These are phyloP conservation scores for Parmales sp. DNA, from an alignment of 108 stramenopile genomes.

Conservation along the genomic window DNA sequence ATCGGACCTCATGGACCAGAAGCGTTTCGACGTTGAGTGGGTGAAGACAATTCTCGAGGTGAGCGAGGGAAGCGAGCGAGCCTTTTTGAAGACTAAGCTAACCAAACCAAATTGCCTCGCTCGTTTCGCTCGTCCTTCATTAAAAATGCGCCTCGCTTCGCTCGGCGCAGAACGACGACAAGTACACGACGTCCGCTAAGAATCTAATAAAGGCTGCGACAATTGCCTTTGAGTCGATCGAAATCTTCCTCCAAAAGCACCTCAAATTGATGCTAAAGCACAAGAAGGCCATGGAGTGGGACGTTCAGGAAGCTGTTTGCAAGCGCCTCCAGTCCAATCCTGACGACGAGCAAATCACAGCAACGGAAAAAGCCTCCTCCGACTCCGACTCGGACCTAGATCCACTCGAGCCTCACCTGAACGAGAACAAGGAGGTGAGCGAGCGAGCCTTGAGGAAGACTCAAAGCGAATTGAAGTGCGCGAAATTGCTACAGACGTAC, in stretches of 20 bases:
- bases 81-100: too few species aligned
- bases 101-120: too few species aligned
- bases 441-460: too few species aligned
- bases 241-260: not conserved
- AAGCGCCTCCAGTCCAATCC: not conserved
- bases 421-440: too few species aligned
- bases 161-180: not conserved
- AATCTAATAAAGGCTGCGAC: not conserved
- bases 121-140: not conserved
- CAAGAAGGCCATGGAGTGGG: not conserved
- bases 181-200: not conserved
- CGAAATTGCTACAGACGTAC: too few species aligned
- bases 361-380: not conserved
- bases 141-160: not conserved
- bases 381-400: too few species aligned
- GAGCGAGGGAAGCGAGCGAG: too few species aligned
- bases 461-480: too few species aligned
- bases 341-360: not conserved
- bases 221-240: not conserved
- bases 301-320: not conserved
- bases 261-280: not conserved
- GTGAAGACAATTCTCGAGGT: too few species aligned
- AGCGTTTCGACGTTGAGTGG: too few species aligned
- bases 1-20: too few species aligned
- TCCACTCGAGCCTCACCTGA: too few species aligned